These are phyloP conservation scores for Penicillium cataractarum DNA, from an alignment of 495 filamentous ascomycete genomes.

Conservation along the genomic window DNA sequence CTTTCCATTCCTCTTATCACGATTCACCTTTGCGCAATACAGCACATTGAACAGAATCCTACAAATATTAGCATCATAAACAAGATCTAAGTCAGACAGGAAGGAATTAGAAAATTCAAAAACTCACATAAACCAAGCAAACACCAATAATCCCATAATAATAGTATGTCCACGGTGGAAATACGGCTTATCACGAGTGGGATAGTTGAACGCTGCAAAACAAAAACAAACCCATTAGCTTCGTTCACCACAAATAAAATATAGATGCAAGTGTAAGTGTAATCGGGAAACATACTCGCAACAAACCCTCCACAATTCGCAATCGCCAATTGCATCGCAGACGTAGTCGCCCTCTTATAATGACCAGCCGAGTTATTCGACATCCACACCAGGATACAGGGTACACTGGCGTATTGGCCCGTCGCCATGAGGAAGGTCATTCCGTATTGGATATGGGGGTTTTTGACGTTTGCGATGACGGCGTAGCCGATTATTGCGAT, in stretches of 20 bases:
- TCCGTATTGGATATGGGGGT: slow-evolving; percentile 50
- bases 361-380: slow-evolving; percentile 62
- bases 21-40: slow-evolving; percentile 67
- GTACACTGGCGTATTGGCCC: slow-evolving; percentile 53
- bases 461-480: slow-evolving; percentile 48
- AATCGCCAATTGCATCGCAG: slow-evolving; percentile 57
- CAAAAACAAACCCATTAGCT: slow-evolving; percentile 35
- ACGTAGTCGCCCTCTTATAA: slow-evolving; percentile 62
- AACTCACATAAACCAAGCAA: slow-evolving; percentile 68
- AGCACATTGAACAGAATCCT: slow-evolving; percentile 67
- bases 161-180: slow-evolving; percentile 61
- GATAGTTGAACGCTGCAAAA: slow-evolving; percentile 59
- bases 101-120: slow-evolving; percentile 1
- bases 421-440: slow-evolving; percentile 59
- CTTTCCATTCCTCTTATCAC: slow-evolving; percentile 64
- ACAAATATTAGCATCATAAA: not conserved
- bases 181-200: slow-evolving; percentile 49
- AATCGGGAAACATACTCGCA: slow-evolving; percentile 45
- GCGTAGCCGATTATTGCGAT: slow-evolving; percentile 55
- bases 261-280: not conserved
- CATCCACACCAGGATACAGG: slow-evolving; percentile 60
- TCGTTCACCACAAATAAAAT: not conserved
- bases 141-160: slow-evolving; percentile 58
- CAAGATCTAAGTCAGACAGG: not conserved
- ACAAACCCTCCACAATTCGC: slow-evolving; percentile 62